Evolutionary conservation across 768 basidiomycete genomes (phyloP).

Genomic region (Hebeloma cylindrosporum): DNA sequence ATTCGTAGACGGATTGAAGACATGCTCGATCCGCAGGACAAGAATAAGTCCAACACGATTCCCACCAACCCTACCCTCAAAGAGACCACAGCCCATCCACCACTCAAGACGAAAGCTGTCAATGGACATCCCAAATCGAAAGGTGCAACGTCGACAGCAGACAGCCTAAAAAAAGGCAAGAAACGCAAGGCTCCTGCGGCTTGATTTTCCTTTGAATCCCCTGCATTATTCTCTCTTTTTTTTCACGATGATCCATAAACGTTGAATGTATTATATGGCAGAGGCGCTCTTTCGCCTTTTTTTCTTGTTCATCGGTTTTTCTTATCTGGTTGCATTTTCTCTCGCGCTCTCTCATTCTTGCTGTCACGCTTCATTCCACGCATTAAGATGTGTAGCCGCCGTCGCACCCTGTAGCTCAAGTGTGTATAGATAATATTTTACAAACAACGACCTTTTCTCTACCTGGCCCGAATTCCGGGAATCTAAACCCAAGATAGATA

Average conservation of each 20-base stretch:
- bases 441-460: slow-evolving; percentile 9
- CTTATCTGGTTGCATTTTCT: slow-evolving; percentile 2
- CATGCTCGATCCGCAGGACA: slow-evolving; percentile 51
- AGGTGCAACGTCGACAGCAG: slow-evolving; percentile 36
- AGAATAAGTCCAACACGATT: slow-evolving; percentile 10
- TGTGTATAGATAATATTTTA: slow-evolving; percentile 18
- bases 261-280: too few species aligned
- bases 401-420: slow-evolving; percentile 5
- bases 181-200: slow-evolving; percentile 48
- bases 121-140: slow-evolving; percentile 50
- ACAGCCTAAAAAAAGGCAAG: slow-evolving; percentile 56
- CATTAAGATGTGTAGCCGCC: slow-evolving; percentile 8
- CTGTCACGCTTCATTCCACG: neutral
- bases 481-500: neutral
- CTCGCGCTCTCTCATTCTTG: slow-evolving; percentile 9
- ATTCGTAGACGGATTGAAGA: slow-evolving; percentile 79
- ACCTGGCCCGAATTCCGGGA: neutral
- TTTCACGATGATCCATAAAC: slow-evolving; percentile 24
- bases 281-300: slow-evolving; percentile 27
- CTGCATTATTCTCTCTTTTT: slow-evolving; percentile 25
- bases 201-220: too few species aligned
- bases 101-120: slow-evolving; percentile 38
- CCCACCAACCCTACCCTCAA: slow-evolving; percentile 17
- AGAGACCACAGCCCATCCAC: slow-evolving; percentile 32
- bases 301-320: slow-evolving; percentile 14